These are phyloP conservation scores for Centrapalus pauciflorus DNA, from an alignment of 129 eudicot species.

Conservation along the genomic window DNA sequence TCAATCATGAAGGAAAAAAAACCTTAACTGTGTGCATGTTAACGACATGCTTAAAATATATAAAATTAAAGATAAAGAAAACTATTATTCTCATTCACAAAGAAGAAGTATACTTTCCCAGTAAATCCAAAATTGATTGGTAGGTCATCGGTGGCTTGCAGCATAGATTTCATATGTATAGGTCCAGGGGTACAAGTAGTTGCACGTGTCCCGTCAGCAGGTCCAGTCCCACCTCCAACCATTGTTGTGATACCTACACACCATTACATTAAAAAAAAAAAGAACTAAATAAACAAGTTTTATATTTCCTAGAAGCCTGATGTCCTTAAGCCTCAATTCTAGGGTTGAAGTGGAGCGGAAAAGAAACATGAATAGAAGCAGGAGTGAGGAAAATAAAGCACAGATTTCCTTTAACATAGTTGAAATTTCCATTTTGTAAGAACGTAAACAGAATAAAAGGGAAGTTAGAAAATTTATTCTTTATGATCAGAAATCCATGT, in stretches of 20 bases:
- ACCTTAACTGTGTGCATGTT: not conserved
- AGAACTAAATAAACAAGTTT: not conserved
- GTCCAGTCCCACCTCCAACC: slow-evolving; percentile 99
- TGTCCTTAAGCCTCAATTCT: not conserved
- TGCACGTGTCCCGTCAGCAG: slow-evolving; percentile 93
- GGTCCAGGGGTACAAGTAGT: slow-evolving; percentile 96
- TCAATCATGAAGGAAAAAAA: slow-evolving; percentile 9
- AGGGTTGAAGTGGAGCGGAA: not conserved
- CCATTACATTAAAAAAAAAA: not conserved
- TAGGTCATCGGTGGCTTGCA: slow-evolving; percentile 85
- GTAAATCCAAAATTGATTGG: slow-evolving; percentile 97
- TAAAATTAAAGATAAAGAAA: not conserved
- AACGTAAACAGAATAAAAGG: not conserved
- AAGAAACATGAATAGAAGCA: not conserved
- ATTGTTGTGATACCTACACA: slow-evolving; percentile 81
- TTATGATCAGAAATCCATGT: not conserved
- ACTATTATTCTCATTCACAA: not conserved
- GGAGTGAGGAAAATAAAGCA: not conserved
- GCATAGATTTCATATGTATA: slow-evolving; percentile 77
- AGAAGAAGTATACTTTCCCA: slow-evolving; percentile 57
- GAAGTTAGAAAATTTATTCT: not conserved
- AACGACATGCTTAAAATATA: slow-evolving; percentile 9
- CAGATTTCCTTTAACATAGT: not conserved
- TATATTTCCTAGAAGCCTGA: not conserved
- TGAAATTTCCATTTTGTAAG: not conserved